Percentiles rank a stretch among this genome's conserved stretches.
These are phyloP conservation scores for Termitomyces sp. DNA, from an alignment of 768 basidiomycete species.

Conservation along the genomic window DNA sequence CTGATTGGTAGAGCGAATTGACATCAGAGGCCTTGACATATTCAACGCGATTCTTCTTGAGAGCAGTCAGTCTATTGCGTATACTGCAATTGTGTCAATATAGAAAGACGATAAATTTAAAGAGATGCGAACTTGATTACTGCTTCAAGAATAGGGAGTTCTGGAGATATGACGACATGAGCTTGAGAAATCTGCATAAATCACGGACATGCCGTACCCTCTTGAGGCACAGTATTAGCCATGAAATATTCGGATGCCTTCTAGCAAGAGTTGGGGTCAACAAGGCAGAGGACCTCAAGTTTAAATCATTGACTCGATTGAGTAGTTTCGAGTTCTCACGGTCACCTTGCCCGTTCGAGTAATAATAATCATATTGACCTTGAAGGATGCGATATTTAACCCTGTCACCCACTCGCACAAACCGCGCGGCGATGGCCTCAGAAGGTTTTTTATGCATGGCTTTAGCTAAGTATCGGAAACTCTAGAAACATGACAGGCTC, in stretches of 20 bases:
- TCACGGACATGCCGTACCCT: constrained; percentile 44
- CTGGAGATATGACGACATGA: constrained; percentile 34
- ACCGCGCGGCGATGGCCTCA: constrained; percentile 5
- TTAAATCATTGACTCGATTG: constrained; percentile 4
- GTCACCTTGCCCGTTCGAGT: constrained; percentile 8
- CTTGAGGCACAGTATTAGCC: constrained; percentile 71
- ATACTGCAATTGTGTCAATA: constrained; percentile 48
- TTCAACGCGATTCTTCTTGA: constrained; percentile 89
- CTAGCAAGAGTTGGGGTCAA: not conserved
- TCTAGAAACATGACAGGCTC: constrained; percentile 12
- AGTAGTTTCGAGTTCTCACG: constrained; percentile 12
- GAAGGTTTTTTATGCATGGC: constrained; percentile 3
- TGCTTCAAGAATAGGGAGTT: constrained; percentile 90
- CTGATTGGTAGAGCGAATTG: constrained; percentile 84
- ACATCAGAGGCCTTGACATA: constrained; percentile 95
- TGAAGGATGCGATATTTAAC: too few species aligned
- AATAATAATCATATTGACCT: not conserved
- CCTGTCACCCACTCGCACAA: not conserved
- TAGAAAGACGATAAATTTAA: constrained; percentile 11
- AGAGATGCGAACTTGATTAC: constrained; percentile 74
- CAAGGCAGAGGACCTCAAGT: not conserved
- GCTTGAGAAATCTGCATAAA: constrained; percentile 8
- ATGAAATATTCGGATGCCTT: constrained; percentile 27
- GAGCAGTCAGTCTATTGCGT: constrained; percentile 88
- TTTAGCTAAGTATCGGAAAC: not conserved